A percentile compares a stretch with the other conserved stretches of the same genome.
phyloP scores from a whole-genome alignment of 2,329 filamentous ascomycete species.

The Sporothrix curviconia region DNA sequence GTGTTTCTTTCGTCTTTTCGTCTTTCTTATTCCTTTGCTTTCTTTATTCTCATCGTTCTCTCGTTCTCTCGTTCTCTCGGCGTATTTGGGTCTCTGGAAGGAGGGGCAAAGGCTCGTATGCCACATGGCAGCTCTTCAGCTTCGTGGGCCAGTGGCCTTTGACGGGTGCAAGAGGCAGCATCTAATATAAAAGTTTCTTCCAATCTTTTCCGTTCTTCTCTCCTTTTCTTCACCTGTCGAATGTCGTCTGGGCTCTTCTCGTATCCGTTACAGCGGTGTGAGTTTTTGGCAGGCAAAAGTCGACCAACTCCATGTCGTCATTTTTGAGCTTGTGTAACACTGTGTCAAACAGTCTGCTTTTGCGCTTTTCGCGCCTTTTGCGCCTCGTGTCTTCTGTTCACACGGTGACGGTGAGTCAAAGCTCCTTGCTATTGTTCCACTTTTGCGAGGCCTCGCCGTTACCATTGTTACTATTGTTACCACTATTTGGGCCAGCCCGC shows the following conservation, averaged over 20 bases:
- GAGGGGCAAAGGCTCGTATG: neutral
- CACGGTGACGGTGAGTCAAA: neutral
- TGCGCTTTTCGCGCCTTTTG: neutral
- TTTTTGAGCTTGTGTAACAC: neutral
- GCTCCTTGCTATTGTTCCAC: slow-evolving; percentile 13
- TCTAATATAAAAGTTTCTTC: slow-evolving; percentile 9
- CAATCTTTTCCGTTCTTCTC: neutral
- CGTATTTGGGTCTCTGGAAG: slow-evolving; percentile 5
- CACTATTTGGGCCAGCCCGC: neutral
- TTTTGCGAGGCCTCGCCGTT: slow-evolving; percentile 1
- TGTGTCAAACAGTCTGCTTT: neutral
- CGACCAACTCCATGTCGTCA: neutral
- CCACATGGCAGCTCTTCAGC: no score
- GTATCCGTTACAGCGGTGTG: no score
- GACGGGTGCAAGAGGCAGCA: neutral
- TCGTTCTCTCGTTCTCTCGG: neutral
- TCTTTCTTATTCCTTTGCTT: slow-evolving; percentile 1
- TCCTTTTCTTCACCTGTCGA: neutral
- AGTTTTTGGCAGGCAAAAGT: no score
- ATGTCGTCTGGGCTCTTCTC: neutral
- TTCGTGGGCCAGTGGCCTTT: slow-evolving; percentile 5
- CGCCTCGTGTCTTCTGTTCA: neutral
- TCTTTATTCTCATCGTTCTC: neutral
- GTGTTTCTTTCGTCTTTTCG: neutral
- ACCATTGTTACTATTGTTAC: slow-evolving; percentile 8